Percentiles rank a stretch among this genome's conserved stretches.
Conservation (phyloP, 1,284 basidiomycete genomes). For the Ceratobasidium sp. region DNA sequence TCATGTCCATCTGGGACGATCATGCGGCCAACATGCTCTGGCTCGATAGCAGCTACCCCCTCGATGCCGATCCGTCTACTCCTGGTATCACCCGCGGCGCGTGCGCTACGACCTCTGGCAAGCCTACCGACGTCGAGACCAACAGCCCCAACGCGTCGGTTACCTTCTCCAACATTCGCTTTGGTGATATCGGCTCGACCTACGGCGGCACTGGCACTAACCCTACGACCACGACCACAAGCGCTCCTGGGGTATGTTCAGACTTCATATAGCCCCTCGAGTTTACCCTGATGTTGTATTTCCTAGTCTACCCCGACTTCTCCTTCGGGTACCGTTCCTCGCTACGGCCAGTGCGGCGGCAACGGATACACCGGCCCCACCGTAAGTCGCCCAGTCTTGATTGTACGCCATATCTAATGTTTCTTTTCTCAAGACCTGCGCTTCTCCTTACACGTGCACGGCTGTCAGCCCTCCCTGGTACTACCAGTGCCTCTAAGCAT, state of each 20-base stretch:
- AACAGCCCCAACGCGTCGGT: conserved; percentile 47
- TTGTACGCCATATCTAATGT: not conserved
- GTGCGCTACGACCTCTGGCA: conserved; percentile 62
- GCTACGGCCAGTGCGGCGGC: conserved; percentile 28
- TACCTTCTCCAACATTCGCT: conserved; percentile 53
- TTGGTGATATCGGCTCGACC: conserved; percentile 47
- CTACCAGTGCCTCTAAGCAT: conserved; percentile 32
- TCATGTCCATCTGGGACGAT: no score
- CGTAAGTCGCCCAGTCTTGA: not conserved
- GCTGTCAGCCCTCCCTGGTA: conserved; percentile 9
- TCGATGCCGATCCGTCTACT: conserved; percentile 51
- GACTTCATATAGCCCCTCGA: not conserved
- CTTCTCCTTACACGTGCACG: no score
- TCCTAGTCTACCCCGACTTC: not conserved
- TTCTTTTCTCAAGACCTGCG: conserved; percentile 5
- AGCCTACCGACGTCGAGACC: conserved; percentile 61
- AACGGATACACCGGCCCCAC: conserved; percentile 4
- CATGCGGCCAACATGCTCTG: conserved; percentile 67
- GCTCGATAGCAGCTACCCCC: conserved; percentile 68
- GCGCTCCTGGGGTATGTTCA: conserved; percentile 2
- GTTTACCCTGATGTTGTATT: not conserved
- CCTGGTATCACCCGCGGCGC: conserved; percentile 50
- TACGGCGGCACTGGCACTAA: conserved; percentile 60
- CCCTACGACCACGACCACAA: not conserved
- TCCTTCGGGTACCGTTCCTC: conserved; percentile 9